These are phyloP conservation scores for Mycena sanguinolenta DNA, from an alignment of 768 basidiomycete species.

Conservation along the genomic window DNA sequence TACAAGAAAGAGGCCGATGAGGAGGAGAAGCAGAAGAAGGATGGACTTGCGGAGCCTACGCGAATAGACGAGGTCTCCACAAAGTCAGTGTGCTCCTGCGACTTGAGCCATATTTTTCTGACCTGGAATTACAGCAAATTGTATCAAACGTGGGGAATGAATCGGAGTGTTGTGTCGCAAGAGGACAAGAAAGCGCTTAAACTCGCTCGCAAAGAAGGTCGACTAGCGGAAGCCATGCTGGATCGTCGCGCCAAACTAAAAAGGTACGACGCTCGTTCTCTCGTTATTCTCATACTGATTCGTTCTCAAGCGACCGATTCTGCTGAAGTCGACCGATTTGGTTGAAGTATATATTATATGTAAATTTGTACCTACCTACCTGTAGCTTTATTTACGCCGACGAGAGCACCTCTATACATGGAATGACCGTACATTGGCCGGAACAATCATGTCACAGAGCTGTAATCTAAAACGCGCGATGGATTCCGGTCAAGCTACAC, in stretches of 20 bases:
- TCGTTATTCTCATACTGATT: slow-evolving; percentile 11
- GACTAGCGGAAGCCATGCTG: slow-evolving; percentile 83
- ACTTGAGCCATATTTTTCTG: slow-evolving; percentile 10
- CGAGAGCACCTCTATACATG: not conserved
- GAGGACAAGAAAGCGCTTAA: slow-evolving; percentile 87
- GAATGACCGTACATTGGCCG: slow-evolving; percentile 22
- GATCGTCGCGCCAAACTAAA: slow-evolving; percentile 88
- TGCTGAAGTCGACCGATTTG: slow-evolving; percentile 67
- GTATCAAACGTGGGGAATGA: slow-evolving; percentile 90
- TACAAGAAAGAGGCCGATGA: slow-evolving; percentile 88
- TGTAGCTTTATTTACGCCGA: slow-evolving; percentile 31
- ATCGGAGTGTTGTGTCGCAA: slow-evolving; percentile 74
- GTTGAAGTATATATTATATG: slow-evolving; percentile 48
- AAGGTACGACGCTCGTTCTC: slow-evolving; percentile 61
- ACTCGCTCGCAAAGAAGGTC: slow-evolving; percentile 81
- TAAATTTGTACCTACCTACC: slow-evolving; percentile 34
- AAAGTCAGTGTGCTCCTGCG: slow-evolving; percentile 66
- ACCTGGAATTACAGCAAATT: slow-evolving; percentile 61
- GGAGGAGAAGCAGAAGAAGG: slow-evolving; percentile 81
- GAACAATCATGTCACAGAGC: slow-evolving; percentile 28
- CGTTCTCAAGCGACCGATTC: slow-evolving; percentile 62
- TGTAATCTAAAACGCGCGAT: slow-evolving; percentile 36
- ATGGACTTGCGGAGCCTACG: slow-evolving; percentile 62
- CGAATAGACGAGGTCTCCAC: slow-evolving; percentile 79
- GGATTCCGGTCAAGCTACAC: slow-evolving; percentile 35